Percentiles rank a stretch among this genome's conserved stretches.
phyloP scores from a whole-genome alignment of 306 rosid genomes.

The Castanopsis chinensis region DNA sequence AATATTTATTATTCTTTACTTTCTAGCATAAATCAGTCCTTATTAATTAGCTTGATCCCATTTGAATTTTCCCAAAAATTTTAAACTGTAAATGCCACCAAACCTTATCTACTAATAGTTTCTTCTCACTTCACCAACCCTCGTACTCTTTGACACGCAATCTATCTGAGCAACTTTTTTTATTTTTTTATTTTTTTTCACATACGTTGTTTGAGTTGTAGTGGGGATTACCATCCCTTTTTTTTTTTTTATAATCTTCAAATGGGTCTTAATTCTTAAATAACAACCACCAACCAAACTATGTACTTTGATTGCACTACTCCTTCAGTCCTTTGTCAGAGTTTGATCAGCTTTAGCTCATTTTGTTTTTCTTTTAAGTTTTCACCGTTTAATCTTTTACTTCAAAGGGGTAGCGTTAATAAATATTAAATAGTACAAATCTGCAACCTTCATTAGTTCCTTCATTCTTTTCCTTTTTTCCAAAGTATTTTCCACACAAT shows the following conservation, averaged over 20 bases:
- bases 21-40: no score
- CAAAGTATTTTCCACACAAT: neutral
- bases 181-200: neutral
- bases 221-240: neutral
- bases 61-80: neutral
- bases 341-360: neutral
- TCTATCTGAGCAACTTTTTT: neutral
- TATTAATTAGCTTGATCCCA: neutral
- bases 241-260: neutral
- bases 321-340: neutral
- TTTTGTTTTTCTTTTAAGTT: neutral
- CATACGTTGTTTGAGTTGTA: neutral
- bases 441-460: neutral
- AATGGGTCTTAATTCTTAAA: neutral
- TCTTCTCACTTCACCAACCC: neutral
- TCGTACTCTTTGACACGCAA: neutral
- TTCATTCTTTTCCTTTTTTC: neutral
- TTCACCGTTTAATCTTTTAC: neutral
- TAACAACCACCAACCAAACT: neutral
- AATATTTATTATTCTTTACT: no score
- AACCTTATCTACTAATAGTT: neutral
- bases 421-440: neutral
- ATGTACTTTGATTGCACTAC: neutral
- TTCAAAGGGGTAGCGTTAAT: neutral
- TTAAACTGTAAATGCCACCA: neutral